These are phyloP conservation scores for Amesomyces nigricolor DNA, from an alignment of 2,329 filamentous ascomycete species.

Conservation along the genomic window DNA sequence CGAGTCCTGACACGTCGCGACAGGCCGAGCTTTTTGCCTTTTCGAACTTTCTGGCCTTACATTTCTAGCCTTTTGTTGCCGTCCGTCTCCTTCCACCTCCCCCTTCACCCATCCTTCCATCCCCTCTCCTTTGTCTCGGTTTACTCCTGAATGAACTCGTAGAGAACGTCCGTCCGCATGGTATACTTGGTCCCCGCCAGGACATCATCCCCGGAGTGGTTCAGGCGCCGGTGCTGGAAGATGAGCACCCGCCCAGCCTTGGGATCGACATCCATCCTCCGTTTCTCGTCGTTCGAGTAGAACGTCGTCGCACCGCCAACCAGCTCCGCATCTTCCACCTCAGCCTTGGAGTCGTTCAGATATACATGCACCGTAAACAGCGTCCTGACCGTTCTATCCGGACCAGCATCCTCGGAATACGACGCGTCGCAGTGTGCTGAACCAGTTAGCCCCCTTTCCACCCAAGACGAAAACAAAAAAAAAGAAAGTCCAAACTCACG, in stretches of 20 bases:
- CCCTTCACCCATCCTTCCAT: not conserved
- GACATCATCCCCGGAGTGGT: constrained; percentile 51
- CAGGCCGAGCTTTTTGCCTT: too few relatives aligned
- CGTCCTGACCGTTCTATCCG: constrained; percentile 37
- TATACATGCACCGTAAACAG: constrained; percentile 54
- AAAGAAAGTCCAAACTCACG: constrained; percentile 31
- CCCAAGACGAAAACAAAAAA: not conserved
- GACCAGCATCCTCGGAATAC: constrained; percentile 48
- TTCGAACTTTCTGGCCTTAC: too few relatives aligned
- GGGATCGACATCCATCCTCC: constrained; percentile 48
- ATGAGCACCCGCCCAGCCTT: constrained; percentile 54
- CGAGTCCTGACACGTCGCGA: too few relatives aligned
- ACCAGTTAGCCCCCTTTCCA: not conserved
- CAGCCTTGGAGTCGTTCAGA: constrained; percentile 44
- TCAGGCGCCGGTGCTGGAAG: constrained; percentile 50
- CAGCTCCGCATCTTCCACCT: constrained; percentile 33
- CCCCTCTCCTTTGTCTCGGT: not conserved
- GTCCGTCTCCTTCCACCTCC: not conserved
- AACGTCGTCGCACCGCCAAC: constrained; percentile 53
- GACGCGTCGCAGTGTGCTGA: constrained; percentile 62
- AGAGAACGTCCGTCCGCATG: constrained; percentile 51
- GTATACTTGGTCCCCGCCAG: constrained; percentile 49
- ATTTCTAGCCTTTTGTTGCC: too few relatives aligned
- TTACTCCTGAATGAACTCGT: constrained; percentile 28
- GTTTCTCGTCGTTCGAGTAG: constrained; percentile 38